Base-by-base conservation (phyloP, 352 stramenopile species). In the Phytophthora agathidicida region DNA sequence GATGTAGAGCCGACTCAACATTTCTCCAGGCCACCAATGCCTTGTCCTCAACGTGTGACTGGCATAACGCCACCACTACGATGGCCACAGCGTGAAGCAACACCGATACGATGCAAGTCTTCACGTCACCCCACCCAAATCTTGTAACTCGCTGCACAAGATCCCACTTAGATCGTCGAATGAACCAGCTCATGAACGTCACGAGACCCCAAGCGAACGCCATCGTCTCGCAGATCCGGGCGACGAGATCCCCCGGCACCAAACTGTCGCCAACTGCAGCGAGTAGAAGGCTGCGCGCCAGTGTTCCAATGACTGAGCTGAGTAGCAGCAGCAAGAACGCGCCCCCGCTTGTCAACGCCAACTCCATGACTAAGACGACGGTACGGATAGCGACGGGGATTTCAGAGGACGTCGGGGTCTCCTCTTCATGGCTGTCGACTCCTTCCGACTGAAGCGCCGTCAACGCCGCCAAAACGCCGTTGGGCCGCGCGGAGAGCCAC, bases 341-440 rank as follows among this genome's bases (percentile, higher is more conserved):
- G 23, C 27, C 45, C 3, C 73, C 61, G 32, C 63, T 57, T 16
- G 59, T 52, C 22, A 77, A 43, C 33, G 51, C 35, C 38, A 83
- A 41, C 59, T 86, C 76, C 71, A 83, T 75, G 30, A 60, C 51
- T 19, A 86, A 37, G 50, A 86, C 57, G 14, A 83, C 60, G 31
- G 49, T 35, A 3, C 53, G 44, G 45, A 78, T 30, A 27, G 33
- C 39, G 9, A 22, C 33, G 5, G 69, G 61, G 14, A 77, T 32
- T n/a, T 70, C 45, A 2, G 33, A 13, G 8, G 33, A 22, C 8
- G 19, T 23, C 22, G 28, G n/a, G 9, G 24, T 33, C 51, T 41
- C 31, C 13, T 37, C 38, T 2, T 23, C n/a, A n/a, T n/a, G n/a
- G n/a, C n/a, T 7, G 5, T 16, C 19, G 13, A 20, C 30, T 43